Base-by-base conservation (phyloP, 768 basidiomycete genomes). In the Tricholoma furcatifolium region DNA sequence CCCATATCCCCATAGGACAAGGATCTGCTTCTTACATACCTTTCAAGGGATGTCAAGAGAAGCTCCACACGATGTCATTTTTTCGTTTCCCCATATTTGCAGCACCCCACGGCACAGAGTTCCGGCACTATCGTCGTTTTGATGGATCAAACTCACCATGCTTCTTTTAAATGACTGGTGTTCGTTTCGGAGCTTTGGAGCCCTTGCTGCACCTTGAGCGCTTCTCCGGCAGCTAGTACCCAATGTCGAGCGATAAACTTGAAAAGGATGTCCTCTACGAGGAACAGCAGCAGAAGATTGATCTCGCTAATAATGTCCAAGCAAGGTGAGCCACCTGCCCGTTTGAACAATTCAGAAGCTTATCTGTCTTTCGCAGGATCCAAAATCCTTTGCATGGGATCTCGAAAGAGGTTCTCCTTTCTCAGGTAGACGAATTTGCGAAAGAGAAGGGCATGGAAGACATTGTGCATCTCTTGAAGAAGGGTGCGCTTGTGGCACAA, bases 401-500 rank as follows among this genome's bases (percentile, higher is more conserved):
- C 38, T 72, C 86, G 6, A 75, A 80, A 38, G 79, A 80, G 9
- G 74, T 77, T 43, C 79, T 93, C 46, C 67, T 87, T 59, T 64
- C 72, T 1, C 77, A 84, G 49, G 87, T 84, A 27, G 80, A 83
- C 42, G 64, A 69, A 8, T 93, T 92, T 60, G 79, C 82, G 0
- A 71, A 68, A 50, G 76, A 77, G 50, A 67, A 74, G 42, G 78
- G 71, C 6, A 64, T 80, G 49, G 71, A 73, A 8, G 77, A 82
- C 40, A 72, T 78, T 18, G 59, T 71, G 2, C 43, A 69, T 2
- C 57, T 79, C 9, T 77, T 92, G 56, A 71, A 77, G 61, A 90
- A 87, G 69, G 89, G 82, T 17, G 91, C 91, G 0, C 70, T 91
- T 8, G 61, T 91, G 18, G 88, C 90, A 1, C 89, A 91, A 62